Percentiles rank a stretch among this genome's conserved stretches.
Evolutionary conservation across 1,284 basidiomycete genomes (phyloP).

Genomic region (Phylloporus gajari): DNA sequence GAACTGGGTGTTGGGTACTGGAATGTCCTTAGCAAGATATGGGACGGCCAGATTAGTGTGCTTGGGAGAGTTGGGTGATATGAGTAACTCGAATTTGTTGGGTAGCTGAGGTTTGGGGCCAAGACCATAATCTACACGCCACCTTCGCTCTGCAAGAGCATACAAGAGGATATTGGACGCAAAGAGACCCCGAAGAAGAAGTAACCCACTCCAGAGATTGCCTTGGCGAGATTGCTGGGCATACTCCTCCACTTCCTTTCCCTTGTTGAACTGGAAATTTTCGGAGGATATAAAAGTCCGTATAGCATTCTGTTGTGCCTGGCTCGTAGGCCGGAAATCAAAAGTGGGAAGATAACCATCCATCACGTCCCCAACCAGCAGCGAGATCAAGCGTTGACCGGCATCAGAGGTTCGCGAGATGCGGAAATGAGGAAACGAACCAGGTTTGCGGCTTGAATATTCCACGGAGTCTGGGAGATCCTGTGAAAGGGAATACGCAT

Average conservation of each 20-base stretch:
- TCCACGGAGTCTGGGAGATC: conserved; percentile 7
- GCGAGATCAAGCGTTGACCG: conserved; percentile 34
- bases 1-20: conserved; percentile 59
- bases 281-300: conserved; percentile 33
- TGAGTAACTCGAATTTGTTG: no score
- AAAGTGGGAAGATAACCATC: conserved; percentile 34
- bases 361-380: conserved; percentile 43
- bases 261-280: conserved; percentile 29
- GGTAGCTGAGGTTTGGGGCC: no score
- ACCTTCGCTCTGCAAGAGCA: conserved; percentile 54
- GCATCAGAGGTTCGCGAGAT: conserved; percentile 48
- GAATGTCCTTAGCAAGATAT: conserved; percentile 62
- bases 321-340: conserved; percentile 13
- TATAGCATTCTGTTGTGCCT: conserved; percentile 24
- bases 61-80: no score
- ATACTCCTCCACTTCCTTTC: conserved; percentile 22
- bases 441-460: not conserved
- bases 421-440: conserved; percentile 48
- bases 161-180: conserved; percentile 54
- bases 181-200: conserved; percentile 56
- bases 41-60: conserved; percentile 59
- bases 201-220: conserved; percentile 44
- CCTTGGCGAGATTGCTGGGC: conserved; percentile 11
- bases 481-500: no score
- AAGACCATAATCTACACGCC: conserved; percentile 64